phyloP scores from a whole-genome alignment of 1,284 basidiomycete genomes.

The Dichomitus squalens region DNA sequence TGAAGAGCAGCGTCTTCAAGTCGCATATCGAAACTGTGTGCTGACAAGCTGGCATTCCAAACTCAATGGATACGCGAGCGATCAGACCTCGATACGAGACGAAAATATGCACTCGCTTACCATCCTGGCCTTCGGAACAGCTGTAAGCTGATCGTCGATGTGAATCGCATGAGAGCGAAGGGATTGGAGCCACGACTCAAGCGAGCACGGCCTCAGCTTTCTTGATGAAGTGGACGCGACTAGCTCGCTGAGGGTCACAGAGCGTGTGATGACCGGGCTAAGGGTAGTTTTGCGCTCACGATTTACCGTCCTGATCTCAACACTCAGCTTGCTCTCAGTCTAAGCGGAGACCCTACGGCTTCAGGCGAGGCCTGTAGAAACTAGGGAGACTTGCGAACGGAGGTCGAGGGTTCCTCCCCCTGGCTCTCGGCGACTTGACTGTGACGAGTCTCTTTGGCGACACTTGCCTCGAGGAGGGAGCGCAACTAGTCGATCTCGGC shows the following conservation, averaged over 20 bases:
- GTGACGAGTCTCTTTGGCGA: conserved; percentile 83
- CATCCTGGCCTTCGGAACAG: conserved; percentile 69
- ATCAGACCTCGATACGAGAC: neutral
- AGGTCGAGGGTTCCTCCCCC: conserved; percentile 81
- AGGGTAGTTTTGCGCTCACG: conserved; percentile 60
- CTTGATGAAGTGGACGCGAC: conserved; percentile 53
- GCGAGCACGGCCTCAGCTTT: conserved; percentile 55
- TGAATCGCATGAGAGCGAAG: conserved; percentile 76
- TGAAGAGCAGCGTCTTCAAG: conserved; percentile 88
- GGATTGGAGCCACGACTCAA: conserved; percentile 77
- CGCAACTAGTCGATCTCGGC: conserved; percentile 88
- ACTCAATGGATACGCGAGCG: conserved; percentile 44
- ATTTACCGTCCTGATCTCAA: conserved; percentile 62
- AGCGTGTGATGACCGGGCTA: conserved; percentile 65
- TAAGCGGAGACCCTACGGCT: conserved; percentile 60
- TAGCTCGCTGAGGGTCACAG: conserved; percentile 55
- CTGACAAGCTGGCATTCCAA: conserved; percentile 77
- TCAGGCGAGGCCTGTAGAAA: conserved; percentile 64
- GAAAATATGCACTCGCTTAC: conserved; percentile 41
- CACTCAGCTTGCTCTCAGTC: conserved; percentile 66
- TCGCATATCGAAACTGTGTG: conserved; percentile 78
- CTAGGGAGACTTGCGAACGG: conserved; percentile 63
- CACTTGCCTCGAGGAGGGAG: conserved; percentile 80
- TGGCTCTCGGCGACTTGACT: conserved; percentile 87
- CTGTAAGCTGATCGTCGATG: conserved; percentile 66